Evolutionary conservation across 495 filamentous ascomycete genomes (phyloP).

Genomic region (Penicillium canariense): DNA sequence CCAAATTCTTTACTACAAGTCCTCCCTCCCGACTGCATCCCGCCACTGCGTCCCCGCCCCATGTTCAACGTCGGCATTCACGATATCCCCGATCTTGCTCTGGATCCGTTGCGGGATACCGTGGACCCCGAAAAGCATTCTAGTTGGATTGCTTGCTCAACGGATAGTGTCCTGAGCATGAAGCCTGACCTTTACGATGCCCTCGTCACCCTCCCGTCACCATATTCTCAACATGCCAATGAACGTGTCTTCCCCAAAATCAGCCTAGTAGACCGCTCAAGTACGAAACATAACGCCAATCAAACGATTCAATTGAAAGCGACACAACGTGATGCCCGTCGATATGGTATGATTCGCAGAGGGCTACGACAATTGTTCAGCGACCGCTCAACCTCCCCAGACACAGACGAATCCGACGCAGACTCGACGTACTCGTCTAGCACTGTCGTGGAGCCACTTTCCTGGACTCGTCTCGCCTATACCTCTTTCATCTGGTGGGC

Average conservation of each 20-base stretch:
- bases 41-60: slow-evolving; percentile 68
- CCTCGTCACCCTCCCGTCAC: slow-evolving; percentile 73
- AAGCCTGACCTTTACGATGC: slow-evolving; percentile 86
- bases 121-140: slow-evolving; percentile 49
- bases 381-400: slow-evolving; percentile 21
- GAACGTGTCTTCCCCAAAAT: slow-evolving; percentile 73
- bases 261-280: slow-evolving; percentile 27
- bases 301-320: slow-evolving; percentile 60
- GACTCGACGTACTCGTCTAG: slow-evolving; percentile 48
- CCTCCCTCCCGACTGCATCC: slow-evolving; percentile 35
- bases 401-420: slow-evolving; percentile 37
- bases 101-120: slow-evolving; percentile 20
- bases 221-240: slow-evolving; percentile 53
- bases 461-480: slow-evolving; percentile 90
- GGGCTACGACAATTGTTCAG: slow-evolving; percentile 57
- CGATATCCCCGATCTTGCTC: slow-evolving; percentile 77
- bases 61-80: slow-evolving; percentile 90
- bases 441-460: slow-evolving; percentile 67
- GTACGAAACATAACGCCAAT: slow-evolving; percentile 26
- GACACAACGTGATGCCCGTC: slow-evolving; percentile 83
- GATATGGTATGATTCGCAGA: slow-evolving; percentile 68
- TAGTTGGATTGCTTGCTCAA: slow-evolving; percentile 92
- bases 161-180: slow-evolving; percentile 82
- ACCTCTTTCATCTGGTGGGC: slow-evolving; percentile 98
- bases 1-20: slow-evolving; percentile 64